Base-by-base conservation (phyloP, 2,329 filamentous ascomycete genomes). In the Pestalotiopsis sp. region DNA sequence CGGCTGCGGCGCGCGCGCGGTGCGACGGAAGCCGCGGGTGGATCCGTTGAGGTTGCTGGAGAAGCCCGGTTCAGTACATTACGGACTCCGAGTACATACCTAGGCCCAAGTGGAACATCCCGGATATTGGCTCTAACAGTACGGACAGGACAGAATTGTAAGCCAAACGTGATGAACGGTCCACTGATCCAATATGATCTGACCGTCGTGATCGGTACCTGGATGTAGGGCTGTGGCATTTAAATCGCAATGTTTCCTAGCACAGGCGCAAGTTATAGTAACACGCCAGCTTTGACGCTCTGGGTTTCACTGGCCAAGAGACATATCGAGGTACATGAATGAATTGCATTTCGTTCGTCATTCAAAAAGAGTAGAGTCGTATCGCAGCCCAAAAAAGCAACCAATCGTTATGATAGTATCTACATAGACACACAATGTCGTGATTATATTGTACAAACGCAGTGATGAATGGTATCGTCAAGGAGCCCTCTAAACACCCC, bases 401-500 rank as follows among this genome's bases (percentile, higher is more conserved):
- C 59, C 59, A 61, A 39, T 20, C 59, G 59, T 61, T 61, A 61
- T 38, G 57, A 36, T 38, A 61, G 59, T 23, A 61, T 60, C 45
- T 60, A 66, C 20, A 66, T 31, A 49, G 38, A 68, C 64, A 39
- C 45, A 52, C 45, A 64, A 57, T 61, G 59, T 57, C 67, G 69
- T 39, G 60, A 64, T 66, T 25, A 56, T 66, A 66, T 60, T 78
- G 72, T 78, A 77, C 77, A 78, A 75, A 72, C 68, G 75, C 72
- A 75, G 72, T 72, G 31, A 36, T 36, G 78, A 74, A 76, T 78
- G 76, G 76, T 78, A 78, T 77, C 76, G 66, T 69, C 68, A 74
- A 61, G 75, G 75, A 75, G 73, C 71, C 72, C 75, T 74, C 67
- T 73, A 69, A 74, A 70, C 69, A 70, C 70, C 72, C 36, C 73